Percentiles rank a stretch among this genome's conserved stretches.
phyloP scores from a whole-genome alignment of 139 green algal genomes.

The Volvox reticuliferus region DNA sequence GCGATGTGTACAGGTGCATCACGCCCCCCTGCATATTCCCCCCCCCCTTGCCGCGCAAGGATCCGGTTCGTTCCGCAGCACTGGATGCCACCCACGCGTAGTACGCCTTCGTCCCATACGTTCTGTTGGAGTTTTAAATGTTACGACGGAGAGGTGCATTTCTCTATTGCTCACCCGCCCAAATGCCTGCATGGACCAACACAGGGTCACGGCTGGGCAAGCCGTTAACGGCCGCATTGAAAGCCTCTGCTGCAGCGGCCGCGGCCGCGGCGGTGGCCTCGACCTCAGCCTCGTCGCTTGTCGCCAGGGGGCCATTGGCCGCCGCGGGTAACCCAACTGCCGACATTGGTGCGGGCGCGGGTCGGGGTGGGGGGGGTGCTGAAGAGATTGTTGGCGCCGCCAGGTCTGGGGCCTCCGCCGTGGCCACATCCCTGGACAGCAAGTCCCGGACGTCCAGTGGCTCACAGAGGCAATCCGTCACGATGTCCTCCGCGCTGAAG shows the following conservation, averaged over 20 bases:
- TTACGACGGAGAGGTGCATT: too few species aligned
- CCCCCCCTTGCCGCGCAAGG: too few species aligned
- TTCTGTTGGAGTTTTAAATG: too few species aligned
- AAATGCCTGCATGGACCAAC: slow-evolving; percentile 71
- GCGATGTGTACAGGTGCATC: too few species aligned
- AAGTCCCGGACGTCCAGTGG: slow-evolving; percentile 67
- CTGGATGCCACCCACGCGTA: too few species aligned
- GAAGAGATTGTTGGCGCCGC: too few species aligned
- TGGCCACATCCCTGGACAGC: neutral
- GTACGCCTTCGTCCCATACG: too few species aligned
- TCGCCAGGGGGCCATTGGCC: neutral
- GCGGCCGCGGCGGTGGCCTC: neutral
- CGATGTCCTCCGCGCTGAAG: slow-evolving; percentile 70
- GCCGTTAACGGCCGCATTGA: neutral
- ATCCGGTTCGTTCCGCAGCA: too few species aligned
- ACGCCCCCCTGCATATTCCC: too few species aligned
- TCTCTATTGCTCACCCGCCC: slow-evolving; percentile 44
- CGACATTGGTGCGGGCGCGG: too few species aligned
- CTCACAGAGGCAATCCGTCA: slow-evolving; percentile 76
- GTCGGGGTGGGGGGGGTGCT: too few species aligned
- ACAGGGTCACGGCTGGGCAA: neutral
- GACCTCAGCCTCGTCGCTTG: neutral
- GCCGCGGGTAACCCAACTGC: too few species aligned
- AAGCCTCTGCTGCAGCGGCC: neutral
- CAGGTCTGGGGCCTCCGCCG: neutral